Conservation (phyloP, 108 stramenopile species). For the Pseudonitzschia multiseries region DNA sequence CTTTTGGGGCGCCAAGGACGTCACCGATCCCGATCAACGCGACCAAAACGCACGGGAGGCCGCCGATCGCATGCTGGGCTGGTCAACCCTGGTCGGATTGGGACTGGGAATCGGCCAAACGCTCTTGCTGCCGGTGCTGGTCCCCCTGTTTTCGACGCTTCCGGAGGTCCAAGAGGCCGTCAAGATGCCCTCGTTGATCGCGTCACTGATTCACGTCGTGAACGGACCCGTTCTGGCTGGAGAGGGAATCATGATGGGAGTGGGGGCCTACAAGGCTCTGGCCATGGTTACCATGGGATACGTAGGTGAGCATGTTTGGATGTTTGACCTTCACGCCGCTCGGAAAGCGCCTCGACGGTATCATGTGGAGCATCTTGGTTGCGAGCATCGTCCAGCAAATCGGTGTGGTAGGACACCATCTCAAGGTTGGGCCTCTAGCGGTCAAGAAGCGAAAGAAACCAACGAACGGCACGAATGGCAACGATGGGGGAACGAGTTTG, state of each 20-base stretch:
- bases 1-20: conserved; percentile 17
- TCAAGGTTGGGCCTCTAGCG: conserved; percentile 64
- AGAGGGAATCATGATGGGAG: conserved; percentile 78
- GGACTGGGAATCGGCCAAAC: conserved; percentile 54
- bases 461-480: background rate
- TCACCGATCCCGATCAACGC: background rate
- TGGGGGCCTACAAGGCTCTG: conserved; percentile 58
- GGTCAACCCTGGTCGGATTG: conserved; percentile 61
- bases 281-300: conserved; percentile 58
- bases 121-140: conserved; percentile 49
- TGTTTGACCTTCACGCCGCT: conserved; percentile 52
- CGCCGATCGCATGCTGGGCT: conserved; percentile 74
- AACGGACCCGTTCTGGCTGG: conserved; percentile 79
- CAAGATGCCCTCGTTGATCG: conserved; percentile 58
- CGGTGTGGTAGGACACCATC: conserved; percentile 59
- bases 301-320: conserved; percentile 49
- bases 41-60: conserved; percentile 48
- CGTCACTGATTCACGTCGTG: conserved; percentile 62
- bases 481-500: background rate
- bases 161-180: conserved; percentile 74
- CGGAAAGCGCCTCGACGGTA: conserved; percentile 63
- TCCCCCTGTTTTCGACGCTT: conserved; percentile 72
- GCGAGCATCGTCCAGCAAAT: conserved; percentile 60
- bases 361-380: conserved; percentile 59
- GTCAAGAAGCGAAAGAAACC: conserved; percentile 21